A percentile compares a stretch with the other conserved stretches of the same genome.
Evolutionary conservation across 495 filamentous ascomycete species (phyloP).

Genomic region (Immersiella caudata): DNA sequence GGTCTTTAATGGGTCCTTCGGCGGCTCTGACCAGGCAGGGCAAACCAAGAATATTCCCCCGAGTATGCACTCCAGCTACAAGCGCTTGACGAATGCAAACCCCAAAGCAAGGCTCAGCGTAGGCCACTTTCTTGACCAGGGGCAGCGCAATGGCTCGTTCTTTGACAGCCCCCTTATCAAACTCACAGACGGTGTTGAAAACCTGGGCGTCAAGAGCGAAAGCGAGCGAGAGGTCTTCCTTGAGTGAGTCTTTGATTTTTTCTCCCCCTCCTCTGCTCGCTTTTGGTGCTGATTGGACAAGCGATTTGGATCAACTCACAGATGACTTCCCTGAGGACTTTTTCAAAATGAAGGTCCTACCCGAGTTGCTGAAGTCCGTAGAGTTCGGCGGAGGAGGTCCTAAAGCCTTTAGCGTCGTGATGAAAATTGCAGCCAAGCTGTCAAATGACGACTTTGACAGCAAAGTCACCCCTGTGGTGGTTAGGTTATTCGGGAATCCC

Average conservation of each 20-base stretch:
- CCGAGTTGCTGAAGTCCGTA: constrained; percentile 93
- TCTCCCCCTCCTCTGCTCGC: not conserved
- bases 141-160: constrained; percentile 77
- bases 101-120: constrained; percentile 85
- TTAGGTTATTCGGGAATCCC: constrained; percentile 86
- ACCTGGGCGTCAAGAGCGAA: constrained; percentile 83
- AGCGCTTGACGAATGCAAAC: constrained; percentile 81
- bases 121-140: constrained; percentile 87
- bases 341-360: constrained; percentile 94
- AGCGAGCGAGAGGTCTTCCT: constrained; percentile 84
- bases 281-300: constrained; percentile 40
- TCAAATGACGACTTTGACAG: constrained; percentile 87
- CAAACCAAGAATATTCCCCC: constrained; percentile 86
- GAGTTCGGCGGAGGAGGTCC: constrained; percentile 96
- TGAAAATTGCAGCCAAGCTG: constrained; percentile 87
- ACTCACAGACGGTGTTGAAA: constrained; percentile 88
- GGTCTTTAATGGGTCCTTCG: constrained; percentile 83
- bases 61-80: constrained; percentile 86
- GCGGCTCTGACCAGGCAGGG: constrained; percentile 71
- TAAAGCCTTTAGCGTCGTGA: constrained; percentile 82
- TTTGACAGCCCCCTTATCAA: constrained; percentile 92
- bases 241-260: constrained; percentile 49
- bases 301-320: constrained; percentile 80
- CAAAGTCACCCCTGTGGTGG: constrained; percentile 80
- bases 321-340: constrained; percentile 97